phyloP scores from a whole-genome alignment of 1,284 basidiomycete genomes.

The Porphyrellus sp. region DNA sequence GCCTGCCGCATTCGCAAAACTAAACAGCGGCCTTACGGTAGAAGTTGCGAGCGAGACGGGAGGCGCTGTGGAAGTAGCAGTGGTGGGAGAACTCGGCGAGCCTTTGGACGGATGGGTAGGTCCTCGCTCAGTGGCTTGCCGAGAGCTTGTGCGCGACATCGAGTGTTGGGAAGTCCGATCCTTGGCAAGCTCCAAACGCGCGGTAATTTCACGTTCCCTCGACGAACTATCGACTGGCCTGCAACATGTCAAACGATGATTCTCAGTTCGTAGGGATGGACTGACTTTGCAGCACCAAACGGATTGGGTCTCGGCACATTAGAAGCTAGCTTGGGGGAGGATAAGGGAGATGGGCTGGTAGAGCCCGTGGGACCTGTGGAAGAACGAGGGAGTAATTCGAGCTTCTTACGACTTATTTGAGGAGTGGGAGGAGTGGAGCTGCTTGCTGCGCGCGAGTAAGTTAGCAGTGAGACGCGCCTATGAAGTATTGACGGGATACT shows the following conservation, averaged over 20 bases:
- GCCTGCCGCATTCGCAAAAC: conserved; percentile 63
- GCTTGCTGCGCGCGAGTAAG: conserved; percentile 44
- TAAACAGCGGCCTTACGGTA: conserved; percentile 60
- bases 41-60: conserved; percentile 30
- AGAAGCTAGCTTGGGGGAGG: conserved; percentile 65
- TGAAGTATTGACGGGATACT: conserved; percentile 20
- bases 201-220: conserved; percentile 71
- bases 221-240: conserved; percentile 84
- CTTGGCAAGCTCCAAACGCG: conserved; percentile 58
- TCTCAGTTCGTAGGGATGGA: conserved; percentile 8
- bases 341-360: conserved; percentile 63
- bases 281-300: conserved; percentile 84
- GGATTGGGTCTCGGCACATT: conserved; percentile 58
- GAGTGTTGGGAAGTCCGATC: conserved; percentile 47
- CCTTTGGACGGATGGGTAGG: conserved; percentile 38
- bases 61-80: conserved; percentile 32
- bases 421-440: conserved; percentile 78
- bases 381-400: conserved; percentile 80
- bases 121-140: conserved; percentile 55
- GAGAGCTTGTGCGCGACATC: conserved; percentile 72
- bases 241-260: conserved; percentile 6
- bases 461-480: conserved; percentile 9
- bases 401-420: conserved; percentile 70
- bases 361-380: conserved; percentile 58
- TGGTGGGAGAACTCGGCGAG: conserved; percentile 33